Evolutionary conservation across 1,284 basidiomycete genomes (phyloP), one percentile per base, ranked within the genome.

Genomic region (Cryptococcus deneoformans): DNA sequence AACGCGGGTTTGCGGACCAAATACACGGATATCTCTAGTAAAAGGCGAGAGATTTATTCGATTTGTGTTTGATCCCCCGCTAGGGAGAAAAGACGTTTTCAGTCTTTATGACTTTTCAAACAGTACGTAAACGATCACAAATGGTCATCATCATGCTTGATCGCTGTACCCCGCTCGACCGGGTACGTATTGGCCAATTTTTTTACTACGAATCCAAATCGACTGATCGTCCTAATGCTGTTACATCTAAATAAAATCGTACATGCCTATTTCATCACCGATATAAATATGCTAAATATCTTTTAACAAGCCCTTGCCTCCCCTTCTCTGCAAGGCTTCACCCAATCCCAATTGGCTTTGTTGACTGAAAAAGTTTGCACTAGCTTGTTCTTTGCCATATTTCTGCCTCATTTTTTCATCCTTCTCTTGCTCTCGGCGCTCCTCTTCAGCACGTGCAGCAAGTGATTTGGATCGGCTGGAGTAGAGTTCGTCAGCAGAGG

Each of bases 401-500:
- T 65, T 65, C 16, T 61, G 56, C 8, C 76, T 60, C 59, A 72
- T 68, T 46, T 57, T 61, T 43, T 69, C 64, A 39, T 77, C 72
- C 24, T 49, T 58, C 56, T 69, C 72, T 11, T 60, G 46, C 53
- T 73, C 65, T 40, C 20, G 50, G 35, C 60, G 56, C 43, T 76
- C 73, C 59, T 74, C 65, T 39, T 69, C 66, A 5, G 65, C 69
- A 6, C 75, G 63, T 24, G 60, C 56, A 6, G 72, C 69, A 1
- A 78, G 64, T 20, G 63, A 57, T 46, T 68, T 61, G 2, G 63
- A 62, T 3, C 77, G 70, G 37, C 70, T 61, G 3, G 62, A 48
- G 38, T 76, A 60, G 14, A 92, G 81, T 14, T 78, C 72, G 34
- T 80, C 75, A 1, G 93, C 93, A 62, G 88, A 84, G 1, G 82